Conservation (phyloP, 495 filamentous ascomycete species). For the Hypoxylon subgilvum region DNA sequence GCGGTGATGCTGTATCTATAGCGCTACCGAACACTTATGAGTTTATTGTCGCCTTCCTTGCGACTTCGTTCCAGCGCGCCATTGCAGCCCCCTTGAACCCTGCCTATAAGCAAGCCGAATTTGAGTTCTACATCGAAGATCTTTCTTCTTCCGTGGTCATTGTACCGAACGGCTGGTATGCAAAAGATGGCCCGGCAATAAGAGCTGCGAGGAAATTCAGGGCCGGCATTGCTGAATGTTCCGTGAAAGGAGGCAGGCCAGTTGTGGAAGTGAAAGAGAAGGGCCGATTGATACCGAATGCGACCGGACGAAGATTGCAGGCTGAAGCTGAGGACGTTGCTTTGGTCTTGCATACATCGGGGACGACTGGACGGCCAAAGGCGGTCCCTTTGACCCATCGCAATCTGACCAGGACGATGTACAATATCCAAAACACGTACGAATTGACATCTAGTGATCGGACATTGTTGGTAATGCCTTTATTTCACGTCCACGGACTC, state of each 20-base stretch:
- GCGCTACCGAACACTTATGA: constrained; percentile 79
- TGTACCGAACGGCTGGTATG: constrained; percentile 71
- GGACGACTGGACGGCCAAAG: neutral
- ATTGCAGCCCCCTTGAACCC: constrained; percentile 83
- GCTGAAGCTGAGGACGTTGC: constrained; percentile 70
- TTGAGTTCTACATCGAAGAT: constrained; percentile 89
- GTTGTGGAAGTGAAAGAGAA: constrained; percentile 74
- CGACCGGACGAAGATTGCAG: constrained; percentile 53
- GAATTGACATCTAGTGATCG: constrained; percentile 68
- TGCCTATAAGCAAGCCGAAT: constrained; percentile 83
- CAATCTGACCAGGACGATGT: constrained; percentile 77
- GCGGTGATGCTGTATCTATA: constrained; percentile 72
- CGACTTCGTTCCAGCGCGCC: constrained; percentile 74
- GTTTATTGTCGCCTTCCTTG: constrained; percentile 82
- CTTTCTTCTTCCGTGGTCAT: constrained; percentile 75
- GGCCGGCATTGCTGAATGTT: constrained; percentile 79
- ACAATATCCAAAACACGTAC: constrained; percentile 80
- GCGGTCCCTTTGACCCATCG: constrained; percentile 77
- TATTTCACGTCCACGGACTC: constrained; percentile 88
- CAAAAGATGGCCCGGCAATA: constrained; percentile 67
- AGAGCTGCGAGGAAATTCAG: constrained; percentile 75
- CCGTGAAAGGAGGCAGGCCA: constrained; percentile 60
- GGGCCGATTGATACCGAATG: constrained; percentile 66
- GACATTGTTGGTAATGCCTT: constrained; percentile 87
- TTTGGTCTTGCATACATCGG: constrained; percentile 68